These are phyloP conservation scores for Phytophthora vignae DNA, from an alignment of 352 stramenopile genomes.

Conservation along the genomic window DNA sequence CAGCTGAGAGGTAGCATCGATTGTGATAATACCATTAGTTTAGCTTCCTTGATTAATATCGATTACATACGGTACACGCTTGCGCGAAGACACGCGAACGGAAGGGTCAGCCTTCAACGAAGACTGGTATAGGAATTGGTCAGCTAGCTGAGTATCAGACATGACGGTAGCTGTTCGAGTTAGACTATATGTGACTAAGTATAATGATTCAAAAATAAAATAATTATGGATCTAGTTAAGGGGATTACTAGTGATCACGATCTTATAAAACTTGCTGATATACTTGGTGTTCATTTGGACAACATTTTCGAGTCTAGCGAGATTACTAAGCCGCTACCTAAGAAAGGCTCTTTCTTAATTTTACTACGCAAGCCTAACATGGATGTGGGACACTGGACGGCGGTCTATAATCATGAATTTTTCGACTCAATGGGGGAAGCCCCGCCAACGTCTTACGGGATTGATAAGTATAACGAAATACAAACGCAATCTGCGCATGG, in stretches of 20 bases:
- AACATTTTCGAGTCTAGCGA: neutral
- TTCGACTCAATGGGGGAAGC: neutral
- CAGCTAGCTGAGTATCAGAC: too few species aligned
- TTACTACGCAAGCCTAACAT: neutral
- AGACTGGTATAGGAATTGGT: too few species aligned
- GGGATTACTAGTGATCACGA: neutral
- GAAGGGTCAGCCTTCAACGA: too few species aligned
- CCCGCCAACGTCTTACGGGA: neutral
- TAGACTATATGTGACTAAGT: too few species aligned
- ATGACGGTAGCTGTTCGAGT: too few species aligned
- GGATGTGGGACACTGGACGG: slow-evolving; percentile 6
- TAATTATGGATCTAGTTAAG: neutral
- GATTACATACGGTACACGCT: too few species aligned
- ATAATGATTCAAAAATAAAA: neutral
- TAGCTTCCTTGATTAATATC: too few species aligned
- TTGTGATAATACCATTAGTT: too few species aligned
- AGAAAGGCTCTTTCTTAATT: slow-evolving; percentile 9
- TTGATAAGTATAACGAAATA: neutral
- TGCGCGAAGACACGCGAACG: too few species aligned
- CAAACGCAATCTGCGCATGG: neutral
- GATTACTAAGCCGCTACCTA: slow-evolving; percentile 1
- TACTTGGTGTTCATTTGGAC: neutral
- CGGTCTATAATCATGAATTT: neutral
- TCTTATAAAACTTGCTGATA: neutral
- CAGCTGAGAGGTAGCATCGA: neutral